A percentile compares a stretch with the other conserved stretches of the same genome.
Evolutionary conservation across 352 stramenopile species (phyloP).

Genomic region (Globisporangium viniferum): DNA sequence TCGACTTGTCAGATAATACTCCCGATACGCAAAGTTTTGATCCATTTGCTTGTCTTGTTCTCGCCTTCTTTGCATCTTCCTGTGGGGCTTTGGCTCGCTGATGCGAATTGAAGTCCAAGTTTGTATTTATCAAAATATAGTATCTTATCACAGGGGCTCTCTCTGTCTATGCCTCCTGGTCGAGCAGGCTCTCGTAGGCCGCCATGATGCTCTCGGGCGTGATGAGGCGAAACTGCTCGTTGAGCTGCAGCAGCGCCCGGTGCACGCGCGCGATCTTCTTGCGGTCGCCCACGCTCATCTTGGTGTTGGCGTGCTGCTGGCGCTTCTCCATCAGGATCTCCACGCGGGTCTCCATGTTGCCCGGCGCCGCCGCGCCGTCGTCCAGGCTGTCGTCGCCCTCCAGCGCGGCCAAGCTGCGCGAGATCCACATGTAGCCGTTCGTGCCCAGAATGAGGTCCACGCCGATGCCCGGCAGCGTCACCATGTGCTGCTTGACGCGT

Average conservation of each 20-base stretch:
- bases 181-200: slow-evolving; percentile 61
- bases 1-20: neutral
- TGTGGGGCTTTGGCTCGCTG: too few species aligned
- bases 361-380: slow-evolving; percentile 29
- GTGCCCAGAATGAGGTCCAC: slow-evolving; percentile 93
- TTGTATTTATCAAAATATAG: slow-evolving; percentile 12
- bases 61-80: neutral
- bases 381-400: slow-evolving; percentile 31
- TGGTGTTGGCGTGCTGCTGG: slow-evolving; percentile 80
- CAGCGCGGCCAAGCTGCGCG: slow-evolving; percentile 72
- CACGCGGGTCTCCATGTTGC: slow-evolving; percentile 79
- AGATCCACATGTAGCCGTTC: slow-evolving; percentile 96
- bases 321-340: slow-evolving; percentile 91
- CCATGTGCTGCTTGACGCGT: slow-evolving; percentile 94
- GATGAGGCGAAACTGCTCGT: slow-evolving; percentile 88
- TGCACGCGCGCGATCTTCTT: slow-evolving; percentile 84
- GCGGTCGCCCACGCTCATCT: slow-evolving; percentile 76
- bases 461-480: slow-evolving; percentile 68
- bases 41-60: neutral
- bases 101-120: neutral
- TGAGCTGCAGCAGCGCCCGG: slow-evolving; percentile 87
- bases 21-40: neutral
- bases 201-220: slow-evolving; percentile 91
- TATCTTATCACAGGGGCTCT: neutral
- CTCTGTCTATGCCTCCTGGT: slow-evolving; percentile 23